A percentile compares a stretch with the other conserved stretches of the same genome.
Evolutionary conservation across 1,284 basidiomycete genomes (phyloP).

Genomic region (Vanrija sp.): DNA sequence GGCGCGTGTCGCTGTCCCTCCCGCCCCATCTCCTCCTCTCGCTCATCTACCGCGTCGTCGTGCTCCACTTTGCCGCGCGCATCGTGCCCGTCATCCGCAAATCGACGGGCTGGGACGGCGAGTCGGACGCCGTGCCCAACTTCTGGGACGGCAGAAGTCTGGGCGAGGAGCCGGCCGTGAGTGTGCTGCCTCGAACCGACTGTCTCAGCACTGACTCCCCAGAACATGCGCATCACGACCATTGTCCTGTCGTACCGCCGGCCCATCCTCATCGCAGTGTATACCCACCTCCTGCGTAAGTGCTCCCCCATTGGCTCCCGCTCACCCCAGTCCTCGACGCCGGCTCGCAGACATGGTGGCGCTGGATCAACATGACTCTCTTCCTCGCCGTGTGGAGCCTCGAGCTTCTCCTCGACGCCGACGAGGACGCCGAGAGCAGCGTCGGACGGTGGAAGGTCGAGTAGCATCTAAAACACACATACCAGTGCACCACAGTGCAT

Average conservation of each 20-base stretch:
- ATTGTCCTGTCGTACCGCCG: conserved; percentile 46
- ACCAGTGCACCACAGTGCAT: neutral
- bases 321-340: conserved; percentile 43
- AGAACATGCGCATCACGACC: conserved; percentile 48
- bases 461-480: conserved; percentile 11
- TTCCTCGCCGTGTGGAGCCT: conserved; percentile 49
- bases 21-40: conserved; percentile 59
- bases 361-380: conserved; percentile 49
- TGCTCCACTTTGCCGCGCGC: conserved; percentile 78
- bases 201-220: neutral
- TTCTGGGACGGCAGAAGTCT: conserved; percentile 47
- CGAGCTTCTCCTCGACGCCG: conserved; percentile 47
- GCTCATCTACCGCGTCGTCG: conserved; percentile 72
- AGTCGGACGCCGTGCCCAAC: conserved; percentile 20
- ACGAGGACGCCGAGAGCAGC: conserved; percentile 42
- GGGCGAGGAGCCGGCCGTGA: conserved; percentile 44
- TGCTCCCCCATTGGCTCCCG: neutral
- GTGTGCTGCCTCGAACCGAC: conserved; percentile 3
- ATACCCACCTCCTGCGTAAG: conserved; percentile 49
- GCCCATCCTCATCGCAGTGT: conserved; percentile 49
- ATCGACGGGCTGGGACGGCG: conserved; percentile 44
- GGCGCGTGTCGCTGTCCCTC: conserved; percentile 30
- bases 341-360: conserved; percentile 49
- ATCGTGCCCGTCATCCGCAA: conserved; percentile 69
- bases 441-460: conserved; percentile 44